Evolutionary conservation across 306 rosid species (phyloP).

Genomic region (Vigna hirtella): DNA sequence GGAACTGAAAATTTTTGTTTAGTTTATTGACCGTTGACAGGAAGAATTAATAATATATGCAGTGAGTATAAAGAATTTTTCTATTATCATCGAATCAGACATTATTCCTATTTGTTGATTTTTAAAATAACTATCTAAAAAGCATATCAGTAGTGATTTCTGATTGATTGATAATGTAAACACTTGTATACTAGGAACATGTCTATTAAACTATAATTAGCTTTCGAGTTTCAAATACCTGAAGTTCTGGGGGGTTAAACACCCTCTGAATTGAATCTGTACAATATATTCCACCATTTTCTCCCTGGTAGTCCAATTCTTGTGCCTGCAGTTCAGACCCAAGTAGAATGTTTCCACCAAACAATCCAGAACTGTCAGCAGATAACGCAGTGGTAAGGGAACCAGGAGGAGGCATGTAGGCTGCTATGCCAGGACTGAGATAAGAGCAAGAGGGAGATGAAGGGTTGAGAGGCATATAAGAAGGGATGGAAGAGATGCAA

Average conservation of each 20-base stretch:
- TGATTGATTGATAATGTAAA: not conserved
- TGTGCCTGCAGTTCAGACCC: slow-evolving; percentile 77
- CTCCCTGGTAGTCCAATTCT: slow-evolving; percentile 86
- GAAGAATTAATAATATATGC: not conserved
- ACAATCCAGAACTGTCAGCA: slow-evolving; percentile 68
- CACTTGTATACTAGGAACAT: not conserved
- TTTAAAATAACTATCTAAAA: not conserved
- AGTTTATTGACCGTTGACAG: slow-evolving; percentile 1
- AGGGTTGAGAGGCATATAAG: slow-evolving; percentile 72
- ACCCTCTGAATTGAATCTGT: slow-evolving; percentile 68
- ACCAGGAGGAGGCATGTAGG: slow-evolving; percentile 69
- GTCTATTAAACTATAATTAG: not conserved
- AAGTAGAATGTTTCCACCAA: slow-evolving; percentile 62
- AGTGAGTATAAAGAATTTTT: not conserved
- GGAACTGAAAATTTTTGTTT: slow-evolving; percentile 12
- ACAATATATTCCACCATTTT: slow-evolving; percentile 71
- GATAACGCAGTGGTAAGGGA: slow-evolving; percentile 62
- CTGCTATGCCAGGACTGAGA: slow-evolving; percentile 59
- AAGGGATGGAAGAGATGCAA: slow-evolving; percentile 81
- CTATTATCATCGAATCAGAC: not conserved
- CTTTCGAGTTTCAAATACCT: slow-evolving; percentile 59
- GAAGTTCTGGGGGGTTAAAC: slow-evolving; percentile 79
- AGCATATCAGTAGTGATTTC: not conserved
- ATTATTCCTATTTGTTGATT: not conserved
- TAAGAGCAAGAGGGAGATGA: slow-evolving; percentile 77